phyloP scores from a whole-genome alignment of 805 yeast species.

The Lipomyces kockii region DNA sequence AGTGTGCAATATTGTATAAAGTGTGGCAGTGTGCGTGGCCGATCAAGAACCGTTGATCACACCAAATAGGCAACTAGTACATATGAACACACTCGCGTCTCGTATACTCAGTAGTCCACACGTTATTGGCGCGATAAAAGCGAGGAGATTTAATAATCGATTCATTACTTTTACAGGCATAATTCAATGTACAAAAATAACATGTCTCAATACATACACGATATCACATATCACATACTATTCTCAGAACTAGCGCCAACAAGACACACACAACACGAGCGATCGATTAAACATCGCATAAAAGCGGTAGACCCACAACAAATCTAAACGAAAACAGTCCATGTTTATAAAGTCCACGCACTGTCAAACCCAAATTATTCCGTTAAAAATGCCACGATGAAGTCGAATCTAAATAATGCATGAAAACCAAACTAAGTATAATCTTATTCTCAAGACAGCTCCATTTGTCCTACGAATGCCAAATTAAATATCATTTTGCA shows the following conservation, averaged over 20 bases:
- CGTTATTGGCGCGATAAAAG: not conserved
- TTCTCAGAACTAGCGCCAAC: not conserved
- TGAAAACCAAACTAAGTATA: not conserved
- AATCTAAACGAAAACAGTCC: not conserved
- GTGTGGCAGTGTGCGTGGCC: not conserved
- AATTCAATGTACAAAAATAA: not conserved
- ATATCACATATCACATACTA: not conserved
- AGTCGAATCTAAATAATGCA: not conserved
- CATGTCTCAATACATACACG: not conserved
- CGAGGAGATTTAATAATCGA: not conserved
- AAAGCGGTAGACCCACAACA: not conserved
- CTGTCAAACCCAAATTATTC: not conserved
- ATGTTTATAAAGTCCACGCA: not conserved
- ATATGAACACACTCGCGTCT: not conserved
- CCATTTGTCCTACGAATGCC: not conserved
- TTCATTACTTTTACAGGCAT: not conserved
- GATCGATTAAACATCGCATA: not conserved
- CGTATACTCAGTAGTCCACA: not conserved
- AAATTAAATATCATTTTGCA: slow-evolving; percentile 14
- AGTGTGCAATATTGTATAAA: not conserved
- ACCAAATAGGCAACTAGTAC: not conserved
- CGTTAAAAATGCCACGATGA: not conserved
- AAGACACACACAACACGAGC: not conserved
- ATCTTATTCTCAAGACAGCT: not conserved
- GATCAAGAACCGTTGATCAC: no score